Evolutionary conservation across 73 alveolate genomes (phyloP), one percentile per base, ranked within the genome.

Genomic region (Stentor coeruleus): DNA sequence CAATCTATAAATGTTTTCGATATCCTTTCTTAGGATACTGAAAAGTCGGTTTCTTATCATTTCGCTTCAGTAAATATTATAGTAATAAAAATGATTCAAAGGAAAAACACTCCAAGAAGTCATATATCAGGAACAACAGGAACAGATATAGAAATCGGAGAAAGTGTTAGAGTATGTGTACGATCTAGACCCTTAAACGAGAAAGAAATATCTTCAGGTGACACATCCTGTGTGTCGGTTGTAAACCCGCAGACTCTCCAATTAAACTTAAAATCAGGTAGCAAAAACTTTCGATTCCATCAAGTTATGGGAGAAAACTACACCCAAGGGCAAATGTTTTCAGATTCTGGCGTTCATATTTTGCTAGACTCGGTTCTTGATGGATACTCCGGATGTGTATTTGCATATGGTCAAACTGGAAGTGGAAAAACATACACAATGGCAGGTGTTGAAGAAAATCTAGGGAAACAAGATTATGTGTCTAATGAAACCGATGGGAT

Each of bases 361-460:
- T 83, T 97, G 40, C 83, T 97, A 3, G 98, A 97, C 85, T 90
- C 95, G 39, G 99, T 98, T 15, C 77, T 97, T 31, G 99, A 97
- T 40, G 99, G 99, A 36, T 97, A 95, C 81, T 90, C 97, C 40
- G 99, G 96, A 3, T 95, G 99, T 15, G 93, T 97, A 40, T 97
- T 97, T 80, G 99, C 99, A 2, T 97, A 97, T 91, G 99, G 99
- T 0, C 95, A 97, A 81, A 97, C 99, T 3, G 99, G 99, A 20
- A 86, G 97, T 83, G 99, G 99, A 74, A 96, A 96, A 81, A 96
- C 99, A 26, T 96, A 92, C 87, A 96, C 98, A 59, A 89, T 91
- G 85, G 90, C 97, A 31, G 97, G 97, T 30, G 88, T 94, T 76
- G 99, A 96, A 75, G 98, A 92, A 74, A 87, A 95, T 55, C 88